These are phyloP conservation scores for Neolentinus lepideus DNA, from an alignment of 1,284 basidiomycete species.

Conservation along the genomic window DNA sequence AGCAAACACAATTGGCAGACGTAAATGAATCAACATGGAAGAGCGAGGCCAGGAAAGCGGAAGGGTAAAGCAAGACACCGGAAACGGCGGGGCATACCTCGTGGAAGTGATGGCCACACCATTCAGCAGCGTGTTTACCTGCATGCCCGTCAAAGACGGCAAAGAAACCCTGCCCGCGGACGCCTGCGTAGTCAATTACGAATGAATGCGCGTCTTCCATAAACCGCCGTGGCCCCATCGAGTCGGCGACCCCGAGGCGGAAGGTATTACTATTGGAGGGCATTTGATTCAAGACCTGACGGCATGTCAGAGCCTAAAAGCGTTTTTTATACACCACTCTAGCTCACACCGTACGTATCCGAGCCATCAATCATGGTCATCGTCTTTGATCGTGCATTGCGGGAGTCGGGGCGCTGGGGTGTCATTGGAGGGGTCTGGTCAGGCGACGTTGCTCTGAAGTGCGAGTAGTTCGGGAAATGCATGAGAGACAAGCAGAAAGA, in stretches of 20 bases:
- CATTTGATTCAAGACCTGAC: conserved; percentile 51
- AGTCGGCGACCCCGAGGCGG: conserved; percentile 87
- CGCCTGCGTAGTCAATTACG: conserved; percentile 86
- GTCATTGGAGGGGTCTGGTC: neutral
- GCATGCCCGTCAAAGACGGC: conserved; percentile 99
- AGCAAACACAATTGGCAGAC: conserved; percentile 4
- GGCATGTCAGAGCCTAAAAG: conserved; percentile 7
- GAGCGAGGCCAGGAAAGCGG: neutral
- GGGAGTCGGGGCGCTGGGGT: conserved; percentile 1
- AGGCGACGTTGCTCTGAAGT: neutral
- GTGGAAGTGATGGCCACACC: conserved; percentile 97
- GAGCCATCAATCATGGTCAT: conserved; percentile 64
- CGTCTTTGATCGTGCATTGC: conserved; percentile 65
- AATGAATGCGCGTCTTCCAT: conserved; percentile 99
- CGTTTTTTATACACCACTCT: neutral
- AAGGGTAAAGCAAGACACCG: conserved; percentile 4
- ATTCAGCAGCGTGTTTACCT: conserved; percentile 97
- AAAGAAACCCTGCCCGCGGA: conserved; percentile 95
- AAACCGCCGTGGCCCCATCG: conserved; percentile 84
- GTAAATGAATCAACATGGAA: neutral
- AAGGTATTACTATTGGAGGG: conserved; percentile 53
- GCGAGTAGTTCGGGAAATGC: neutral
- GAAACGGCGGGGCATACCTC: conserved; percentile 45
- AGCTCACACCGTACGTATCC: conserved; percentile 70
- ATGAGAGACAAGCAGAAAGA: neutral